A percentile compares a stretch with the other conserved stretches of the same genome.
These are phyloP conservation scores for Fusarium sp. DNA, from an alignment of 2,329 filamentous ascomycete genomes.

Conservation along the genomic window DNA sequence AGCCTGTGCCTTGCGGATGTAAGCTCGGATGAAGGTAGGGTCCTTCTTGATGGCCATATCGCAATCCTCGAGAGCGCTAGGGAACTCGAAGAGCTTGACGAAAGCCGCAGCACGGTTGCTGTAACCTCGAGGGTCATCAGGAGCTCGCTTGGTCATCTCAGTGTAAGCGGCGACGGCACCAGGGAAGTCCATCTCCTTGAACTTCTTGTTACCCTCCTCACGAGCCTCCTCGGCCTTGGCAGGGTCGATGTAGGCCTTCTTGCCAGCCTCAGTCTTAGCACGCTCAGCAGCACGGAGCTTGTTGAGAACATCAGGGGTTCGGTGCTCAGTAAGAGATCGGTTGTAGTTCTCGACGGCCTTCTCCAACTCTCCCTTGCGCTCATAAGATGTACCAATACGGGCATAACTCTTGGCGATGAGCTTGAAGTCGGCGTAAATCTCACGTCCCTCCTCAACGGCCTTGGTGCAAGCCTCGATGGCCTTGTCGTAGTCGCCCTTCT, in stretches of 20 bases:
- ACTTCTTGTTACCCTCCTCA: conserved; percentile 94
- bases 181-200: conserved; percentile 97
- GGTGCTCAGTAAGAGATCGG: conserved; percentile 94
- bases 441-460: conserved; percentile 89
- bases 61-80: conserved; percentile 92
- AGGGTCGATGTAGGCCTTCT: conserved; percentile 86
- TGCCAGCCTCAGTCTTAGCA: conserved; percentile 80
- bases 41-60: conserved; percentile 92
- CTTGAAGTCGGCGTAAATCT: conserved; percentile 96
- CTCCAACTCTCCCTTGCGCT: conserved; percentile 84
- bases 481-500: conserved; percentile 93
- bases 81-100: conserved; percentile 96
- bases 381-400: conserved; percentile 92
- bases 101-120: conserved; percentile 97
- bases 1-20: conserved; percentile 95
- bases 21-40: conserved; percentile 91
- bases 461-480: conserved; percentile 88
- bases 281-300: conserved; percentile 95
- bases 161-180: conserved; percentile 92
- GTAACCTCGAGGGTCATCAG: conserved; percentile 92
- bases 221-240: conserved; percentile 95
- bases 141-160: conserved; percentile 97
- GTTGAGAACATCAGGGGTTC: conserved; percentile 90
- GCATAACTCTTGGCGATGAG: conserved; percentile 98
- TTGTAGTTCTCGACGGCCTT: conserved; percentile 91